phyloP scores from a whole-genome alignment of 495 filamentous ascomycete genomes.

The Xylaria sp. region DNA sequence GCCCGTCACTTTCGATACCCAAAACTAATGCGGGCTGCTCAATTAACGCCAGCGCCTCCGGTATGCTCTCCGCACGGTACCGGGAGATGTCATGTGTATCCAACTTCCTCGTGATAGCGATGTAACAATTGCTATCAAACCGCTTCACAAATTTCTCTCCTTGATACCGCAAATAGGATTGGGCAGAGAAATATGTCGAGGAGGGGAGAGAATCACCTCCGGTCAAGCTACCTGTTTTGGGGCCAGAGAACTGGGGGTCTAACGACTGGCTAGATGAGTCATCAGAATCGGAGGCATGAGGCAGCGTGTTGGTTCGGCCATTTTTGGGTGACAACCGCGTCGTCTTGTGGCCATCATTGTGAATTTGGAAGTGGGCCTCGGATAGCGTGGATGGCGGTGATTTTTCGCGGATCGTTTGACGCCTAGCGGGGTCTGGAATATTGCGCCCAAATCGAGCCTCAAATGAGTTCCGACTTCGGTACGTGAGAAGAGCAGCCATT shows the following conservation, averaged over 20 bases:
- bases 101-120: slow-evolving; percentile 97
- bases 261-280: slow-evolving; percentile 44
- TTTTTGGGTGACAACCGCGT: slow-evolving; percentile 47
- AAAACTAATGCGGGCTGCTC: slow-evolving; percentile 87
- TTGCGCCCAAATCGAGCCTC: slow-evolving; percentile 94
- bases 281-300: slow-evolving; percentile 47
- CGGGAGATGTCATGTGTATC: slow-evolving; percentile 95
- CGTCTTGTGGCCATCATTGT: slow-evolving; percentile 90
- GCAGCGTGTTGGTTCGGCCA: slow-evolving; percentile 46
- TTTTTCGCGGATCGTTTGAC: slow-evolving; percentile 76
- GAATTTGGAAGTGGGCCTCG: slow-evolving; percentile 89
- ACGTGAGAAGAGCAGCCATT: slow-evolving; percentile 95
- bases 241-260: slow-evolving; percentile 82
- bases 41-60: slow-evolving; percentile 78
- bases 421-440: slow-evolving; percentile 80
- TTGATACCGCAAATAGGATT: slow-evolving; percentile 98
- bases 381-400: slow-evolving; percentile 68
- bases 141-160: slow-evolving; percentile 95
- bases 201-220: slow-evolving; percentile 59
- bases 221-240: slow-evolving; percentile 48
- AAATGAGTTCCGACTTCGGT: slow-evolving; percentile 95
- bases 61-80: slow-evolving; percentile 67
- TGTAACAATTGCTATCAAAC: slow-evolving; percentile 98
- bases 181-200: slow-evolving; percentile 93
- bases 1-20: slow-evolving; percentile 91